These are phyloP conservation scores for Austropuccinia psidii DNA, from an alignment of 1,284 basidiomycete genomes.

Conservation along the genomic window DNA sequence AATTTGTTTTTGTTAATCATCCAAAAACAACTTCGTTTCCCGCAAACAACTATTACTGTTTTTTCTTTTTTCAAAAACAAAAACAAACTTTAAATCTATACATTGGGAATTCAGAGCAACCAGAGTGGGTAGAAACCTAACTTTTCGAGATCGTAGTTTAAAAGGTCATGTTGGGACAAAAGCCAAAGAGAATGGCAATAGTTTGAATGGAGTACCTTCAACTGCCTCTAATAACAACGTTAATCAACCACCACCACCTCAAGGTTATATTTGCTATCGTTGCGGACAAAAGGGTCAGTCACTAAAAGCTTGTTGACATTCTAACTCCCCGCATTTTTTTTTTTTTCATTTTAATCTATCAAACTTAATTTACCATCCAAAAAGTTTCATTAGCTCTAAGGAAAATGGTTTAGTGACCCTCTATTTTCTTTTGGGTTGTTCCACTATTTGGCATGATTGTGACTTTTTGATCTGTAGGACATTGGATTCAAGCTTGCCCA, in stretches of 20 bases:
- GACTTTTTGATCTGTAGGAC: slow-evolving; percentile 67
- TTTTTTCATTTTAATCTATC: too few species aligned
- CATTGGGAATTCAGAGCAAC: slow-evolving; percentile 39
- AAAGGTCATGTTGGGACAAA: slow-evolving; percentile 43
- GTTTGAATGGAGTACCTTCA: slow-evolving; percentile 37
- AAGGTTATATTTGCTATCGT: slow-evolving; percentile 97
- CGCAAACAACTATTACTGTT: too few species aligned
- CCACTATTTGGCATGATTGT: not conserved
- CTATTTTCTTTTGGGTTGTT: not conserved
- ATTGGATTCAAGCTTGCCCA: slow-evolving; percentile 99
- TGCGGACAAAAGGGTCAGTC: slow-evolving; percentile 89
- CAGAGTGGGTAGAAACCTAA: slow-evolving; percentile 50
- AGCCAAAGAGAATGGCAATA: slow-evolving; percentile 40
- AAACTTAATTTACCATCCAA: too few species aligned
- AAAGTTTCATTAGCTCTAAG: too few species aligned
- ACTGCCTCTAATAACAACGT: slow-evolving; percentile 39
- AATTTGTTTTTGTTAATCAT: too few species aligned
- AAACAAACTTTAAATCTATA: not conserved
- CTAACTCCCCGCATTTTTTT: too few species aligned
- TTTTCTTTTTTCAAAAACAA: not conserved
- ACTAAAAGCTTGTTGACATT: not conserved
- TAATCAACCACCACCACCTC: slow-evolving; percentile 55
- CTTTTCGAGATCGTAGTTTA: slow-evolving; percentile 44
- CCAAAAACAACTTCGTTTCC: too few species aligned
- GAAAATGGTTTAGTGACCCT: too few species aligned